Percentiles rank a stretch among this genome's conserved stretches.
phyloP scores from a whole-genome alignment of 352 stramenopile species.

The Phytophthora citrophthora region DNA sequence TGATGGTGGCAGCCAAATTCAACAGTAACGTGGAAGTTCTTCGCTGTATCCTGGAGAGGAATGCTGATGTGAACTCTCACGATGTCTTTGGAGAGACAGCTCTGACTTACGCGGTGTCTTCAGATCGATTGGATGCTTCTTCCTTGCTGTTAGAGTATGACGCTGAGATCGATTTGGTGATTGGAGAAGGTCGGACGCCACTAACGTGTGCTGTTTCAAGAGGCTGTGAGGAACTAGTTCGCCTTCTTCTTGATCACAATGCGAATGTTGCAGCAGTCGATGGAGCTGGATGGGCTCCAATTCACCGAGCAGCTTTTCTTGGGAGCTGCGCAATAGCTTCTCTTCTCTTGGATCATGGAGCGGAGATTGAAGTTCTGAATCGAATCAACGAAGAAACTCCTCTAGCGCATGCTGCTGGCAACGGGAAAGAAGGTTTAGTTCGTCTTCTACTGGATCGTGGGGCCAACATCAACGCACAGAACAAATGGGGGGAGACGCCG shows the following conservation, averaged over 20 bases:
- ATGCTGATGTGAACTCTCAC: not conserved
- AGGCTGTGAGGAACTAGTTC: not conserved
- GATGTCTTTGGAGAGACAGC: not conserved
- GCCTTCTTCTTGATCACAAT: not conserved
- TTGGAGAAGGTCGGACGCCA: not conserved
- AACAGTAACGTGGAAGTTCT: not conserved
- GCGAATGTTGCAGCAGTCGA: not conserved
- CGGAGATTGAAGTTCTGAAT: not conserved
- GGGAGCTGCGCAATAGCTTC: not conserved
- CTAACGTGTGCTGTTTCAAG: not conserved
- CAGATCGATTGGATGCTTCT: not conserved
- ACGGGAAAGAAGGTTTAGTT: not conserved
- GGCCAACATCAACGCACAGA: not conserved
- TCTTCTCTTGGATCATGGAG: not conserved
- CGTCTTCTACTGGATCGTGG: not conserved
- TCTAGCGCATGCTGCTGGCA: not conserved
- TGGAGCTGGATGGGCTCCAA: not conserved
- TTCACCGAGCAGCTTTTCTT: not conserved
- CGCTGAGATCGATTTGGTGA: not conserved
- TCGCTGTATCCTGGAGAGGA: not conserved
- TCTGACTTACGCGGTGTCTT: not conserved
- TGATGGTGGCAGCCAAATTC: constrained; percentile 1
- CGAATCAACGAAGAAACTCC: constrained; percentile 1
- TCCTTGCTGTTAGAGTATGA: not conserved
- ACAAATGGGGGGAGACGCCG: not conserved